These are phyloP conservation scores for Talaromyces stipitatus DNA, from an alignment of 495 filamentous ascomycete species.

Conservation along the genomic window DNA sequence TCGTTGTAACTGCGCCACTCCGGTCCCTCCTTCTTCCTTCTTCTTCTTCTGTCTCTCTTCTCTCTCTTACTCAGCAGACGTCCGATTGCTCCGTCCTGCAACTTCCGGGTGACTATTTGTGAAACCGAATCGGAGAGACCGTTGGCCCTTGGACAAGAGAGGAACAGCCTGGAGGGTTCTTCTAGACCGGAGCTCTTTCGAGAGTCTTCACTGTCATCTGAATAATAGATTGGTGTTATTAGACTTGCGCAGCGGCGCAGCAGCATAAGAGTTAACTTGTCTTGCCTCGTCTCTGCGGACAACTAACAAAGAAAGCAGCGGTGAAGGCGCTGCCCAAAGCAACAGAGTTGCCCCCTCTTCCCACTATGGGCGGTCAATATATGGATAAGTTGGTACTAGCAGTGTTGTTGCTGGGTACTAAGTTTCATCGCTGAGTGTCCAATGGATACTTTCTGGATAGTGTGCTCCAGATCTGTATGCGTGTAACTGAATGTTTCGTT, in stretches of 20 bases:
- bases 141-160: not conserved
- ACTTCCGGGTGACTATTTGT: not conserved
- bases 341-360: not conserved
- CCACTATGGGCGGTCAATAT: not conserved
- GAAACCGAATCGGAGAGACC: not conserved
- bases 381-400: not conserved
- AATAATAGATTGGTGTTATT: not conserved
- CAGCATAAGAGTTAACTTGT: not conserved
- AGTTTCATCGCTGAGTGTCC: not conserved
- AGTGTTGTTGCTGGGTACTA: not conserved
- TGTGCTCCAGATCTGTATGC: constrained; percentile 1
- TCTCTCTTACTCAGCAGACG: not conserved
- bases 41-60: not conserved
- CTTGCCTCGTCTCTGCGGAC: not conserved
- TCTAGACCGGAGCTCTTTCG: not conserved
- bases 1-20: not conserved
- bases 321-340: not conserved
- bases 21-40: not conserved
- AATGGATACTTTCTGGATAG: not conserved
- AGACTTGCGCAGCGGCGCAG: not conserved
- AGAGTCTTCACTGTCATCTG: not conserved
- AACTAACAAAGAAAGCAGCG: not conserved
- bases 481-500: constrained; percentile 4
- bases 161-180: not conserved
- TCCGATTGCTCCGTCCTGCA: not conserved